Evolutionary conservation across 805 yeast genomes (phyloP).

Genomic region (Hanseniaspora thailandica): DNA sequence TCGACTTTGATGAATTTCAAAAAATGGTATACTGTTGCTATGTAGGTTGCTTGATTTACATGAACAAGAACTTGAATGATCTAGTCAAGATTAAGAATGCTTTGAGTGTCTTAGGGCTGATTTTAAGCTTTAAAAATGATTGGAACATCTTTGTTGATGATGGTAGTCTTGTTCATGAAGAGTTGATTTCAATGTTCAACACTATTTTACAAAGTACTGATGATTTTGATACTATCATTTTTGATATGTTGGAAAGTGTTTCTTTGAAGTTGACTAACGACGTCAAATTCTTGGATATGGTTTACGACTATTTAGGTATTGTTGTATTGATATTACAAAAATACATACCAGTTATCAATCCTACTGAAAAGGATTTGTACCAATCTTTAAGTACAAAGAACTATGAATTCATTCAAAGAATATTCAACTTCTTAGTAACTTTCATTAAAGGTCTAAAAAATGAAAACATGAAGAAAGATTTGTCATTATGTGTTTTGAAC

Average conservation of each 20-base stretch:
- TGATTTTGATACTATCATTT: constrained; percentile 45
- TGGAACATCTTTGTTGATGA: constrained; percentile 45
- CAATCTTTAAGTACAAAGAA: constrained; percentile 25
- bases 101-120: constrained; percentile 40
- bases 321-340: constrained; percentile 51
- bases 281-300: constrained; percentile 55
- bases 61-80: constrained; percentile 35
- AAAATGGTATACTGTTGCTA: constrained; percentile 68
- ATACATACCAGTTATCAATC: constrained; percentile 48
- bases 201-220: constrained; percentile 49
- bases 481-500: constrained; percentile 57
- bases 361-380: constrained; percentile 21
- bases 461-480: constrained; percentile 56
- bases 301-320: constrained; percentile 70
- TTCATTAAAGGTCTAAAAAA: constrained; percentile 48
- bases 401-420: constrained; percentile 36
- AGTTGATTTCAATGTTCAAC: constrained; percentile 64
- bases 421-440: constrained; percentile 35
- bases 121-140: constrained; percentile 29
- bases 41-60: constrained; percentile 71
- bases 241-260: constrained; percentile 33
- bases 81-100: constrained; percentile 28
- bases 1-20: constrained; percentile 36
- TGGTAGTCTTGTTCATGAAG: constrained; percentile 53
- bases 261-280: constrained; percentile 25